Conservation (phyloP, 495 filamentous ascomycete species). For the Lindgomyces ingoldianus region DNA sequence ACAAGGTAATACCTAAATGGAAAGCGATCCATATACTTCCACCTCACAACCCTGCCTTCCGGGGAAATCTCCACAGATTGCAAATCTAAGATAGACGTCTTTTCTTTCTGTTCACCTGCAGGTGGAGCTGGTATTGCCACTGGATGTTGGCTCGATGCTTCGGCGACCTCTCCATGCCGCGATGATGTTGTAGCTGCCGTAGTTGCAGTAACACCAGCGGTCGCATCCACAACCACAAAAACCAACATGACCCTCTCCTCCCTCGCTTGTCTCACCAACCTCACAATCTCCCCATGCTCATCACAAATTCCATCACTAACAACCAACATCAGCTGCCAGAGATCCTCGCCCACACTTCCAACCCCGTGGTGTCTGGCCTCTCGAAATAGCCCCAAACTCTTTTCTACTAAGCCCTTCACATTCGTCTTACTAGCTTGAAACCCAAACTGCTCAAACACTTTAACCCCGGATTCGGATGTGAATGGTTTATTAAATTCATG, state of each 20-base stretch:
- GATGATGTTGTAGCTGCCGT: too few relatives aligned
- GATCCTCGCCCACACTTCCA: conserved; percentile 63
- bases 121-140: background rate
- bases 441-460: conserved; percentile 78
- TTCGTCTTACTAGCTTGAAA: conserved; percentile 86
- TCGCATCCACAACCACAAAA: conserved; percentile 90
- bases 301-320: conserved; percentile 92
- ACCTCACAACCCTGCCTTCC: conserved; percentile 63
- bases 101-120: conserved; percentile 20
- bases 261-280: conserved; percentile 79
- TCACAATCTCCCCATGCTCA: conserved; percentile 77
- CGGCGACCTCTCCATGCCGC: too few relatives aligned
- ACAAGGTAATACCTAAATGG: conserved; percentile 96
- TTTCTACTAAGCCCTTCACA: conserved; percentile 71
- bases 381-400: conserved; percentile 78
- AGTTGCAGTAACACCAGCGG: conserved; percentile 39
- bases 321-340: conserved; percentile 96
- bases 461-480: conserved; percentile 76
- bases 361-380: conserved; percentile 64
- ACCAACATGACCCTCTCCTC: conserved; percentile 98
- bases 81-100: conserved; percentile 70
- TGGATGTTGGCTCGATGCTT: conserved; percentile 26
- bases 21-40: conserved; percentile 90
- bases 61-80: conserved; percentile 75
- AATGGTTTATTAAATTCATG: conserved; percentile 86